phyloP scores from a whole-genome alignment of 352 stramenopile species.

The Phytophthora sp. region DNA sequence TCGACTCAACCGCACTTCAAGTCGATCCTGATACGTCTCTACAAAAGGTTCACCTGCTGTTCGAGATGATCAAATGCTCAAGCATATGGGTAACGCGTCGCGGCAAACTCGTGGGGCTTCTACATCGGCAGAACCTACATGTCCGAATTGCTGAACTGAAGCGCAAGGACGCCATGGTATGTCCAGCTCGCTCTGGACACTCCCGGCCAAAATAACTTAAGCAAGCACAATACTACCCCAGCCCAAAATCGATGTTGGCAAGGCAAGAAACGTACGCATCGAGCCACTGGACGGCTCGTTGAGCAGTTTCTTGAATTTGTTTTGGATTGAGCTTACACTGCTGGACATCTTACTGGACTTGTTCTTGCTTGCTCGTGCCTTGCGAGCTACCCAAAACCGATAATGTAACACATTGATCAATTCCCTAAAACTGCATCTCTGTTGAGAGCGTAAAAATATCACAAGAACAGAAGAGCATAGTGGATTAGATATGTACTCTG shows the following conservation, averaged over 20 bases:
- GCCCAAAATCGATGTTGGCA: neutral
- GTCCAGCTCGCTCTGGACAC: conserved; percentile 11
- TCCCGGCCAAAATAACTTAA: conserved; percentile 1
- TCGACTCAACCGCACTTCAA: conserved; percentile 63
- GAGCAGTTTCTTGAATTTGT: conserved; percentile 25
- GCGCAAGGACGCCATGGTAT: conserved; percentile 4
- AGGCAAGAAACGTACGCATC: conserved; percentile 10
- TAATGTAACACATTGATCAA: conserved; percentile 33
- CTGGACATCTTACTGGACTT: conserved; percentile 23
- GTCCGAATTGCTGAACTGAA: conserved; percentile 40
- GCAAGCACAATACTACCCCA: conserved; percentile 4
- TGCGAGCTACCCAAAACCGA: conserved; percentile 32
- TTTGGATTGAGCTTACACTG: conserved; percentile 21
- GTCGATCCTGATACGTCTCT: conserved; percentile 59
- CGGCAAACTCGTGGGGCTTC: conserved; percentile 57
- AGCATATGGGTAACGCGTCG: conserved; percentile 62
- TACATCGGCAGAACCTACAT: conserved; percentile 58
- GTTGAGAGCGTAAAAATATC: conserved; percentile 9
- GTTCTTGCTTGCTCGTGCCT: conserved; percentile 9
- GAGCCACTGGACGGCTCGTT: conserved; percentile 4
- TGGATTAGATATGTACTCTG: conserved; percentile 43
- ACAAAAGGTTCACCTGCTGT: conserved; percentile 73
- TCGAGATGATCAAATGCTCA: conserved; percentile 77
- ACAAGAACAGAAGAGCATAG: conserved; percentile 29
- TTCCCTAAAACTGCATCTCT: conserved; percentile 54